These are phyloP conservation scores for Pharnaceum exiguum DNA, from an alignment of 148 eudicot species.

Conservation along the genomic window DNA sequence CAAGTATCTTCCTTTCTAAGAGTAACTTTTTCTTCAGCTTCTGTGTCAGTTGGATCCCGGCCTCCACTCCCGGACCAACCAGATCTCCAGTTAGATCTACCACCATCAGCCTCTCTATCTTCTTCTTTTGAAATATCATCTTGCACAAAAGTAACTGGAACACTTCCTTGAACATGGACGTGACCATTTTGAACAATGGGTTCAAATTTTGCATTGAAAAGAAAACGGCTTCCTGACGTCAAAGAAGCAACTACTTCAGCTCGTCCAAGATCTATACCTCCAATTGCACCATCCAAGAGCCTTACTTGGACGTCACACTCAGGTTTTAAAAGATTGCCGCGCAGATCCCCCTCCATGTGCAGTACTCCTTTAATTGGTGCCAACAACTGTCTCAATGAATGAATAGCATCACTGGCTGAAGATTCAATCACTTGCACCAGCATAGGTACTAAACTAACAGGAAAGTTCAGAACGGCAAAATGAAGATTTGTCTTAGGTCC, in stretches of 20 bases:
- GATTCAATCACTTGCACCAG: constrained; percentile 88
- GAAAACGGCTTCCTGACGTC: constrained; percentile 86
- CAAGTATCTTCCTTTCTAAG: constrained; percentile 86
- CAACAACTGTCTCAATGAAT: constrained; percentile 75
- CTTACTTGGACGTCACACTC: constrained; percentile 99
- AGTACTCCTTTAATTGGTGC: constrained; percentile 91
- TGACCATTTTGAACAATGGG: constrained; percentile 94
- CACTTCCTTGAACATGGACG: constrained; percentile 97
- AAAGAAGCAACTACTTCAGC: constrained; percentile 98
- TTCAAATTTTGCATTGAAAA: constrained; percentile 98
- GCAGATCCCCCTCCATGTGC: constrained; percentile 99
- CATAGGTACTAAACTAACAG: constrained; percentile 93
- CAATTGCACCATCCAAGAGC: constrained; percentile 94
- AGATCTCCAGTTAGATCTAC: constrained; percentile 65
- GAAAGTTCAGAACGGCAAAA: constrained; percentile 97
- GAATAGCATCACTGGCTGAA: constrained; percentile 80
- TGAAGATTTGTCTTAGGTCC: constrained; percentile 97
- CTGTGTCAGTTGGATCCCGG: constrained; percentile 57
- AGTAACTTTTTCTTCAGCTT: constrained; percentile 53
- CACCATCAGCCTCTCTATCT: constrained; percentile 47
- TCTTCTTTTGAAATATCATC: constrained; percentile 54
- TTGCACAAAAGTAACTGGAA: constrained; percentile 74
- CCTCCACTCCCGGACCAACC: constrained; percentile 69
- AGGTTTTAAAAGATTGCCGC: constrained; percentile 90
- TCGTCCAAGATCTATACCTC: constrained; percentile 96